phyloP scores from a whole-genome alignment of 495 filamentous ascomycete species.

The Podospora pseudocomata region DNA sequence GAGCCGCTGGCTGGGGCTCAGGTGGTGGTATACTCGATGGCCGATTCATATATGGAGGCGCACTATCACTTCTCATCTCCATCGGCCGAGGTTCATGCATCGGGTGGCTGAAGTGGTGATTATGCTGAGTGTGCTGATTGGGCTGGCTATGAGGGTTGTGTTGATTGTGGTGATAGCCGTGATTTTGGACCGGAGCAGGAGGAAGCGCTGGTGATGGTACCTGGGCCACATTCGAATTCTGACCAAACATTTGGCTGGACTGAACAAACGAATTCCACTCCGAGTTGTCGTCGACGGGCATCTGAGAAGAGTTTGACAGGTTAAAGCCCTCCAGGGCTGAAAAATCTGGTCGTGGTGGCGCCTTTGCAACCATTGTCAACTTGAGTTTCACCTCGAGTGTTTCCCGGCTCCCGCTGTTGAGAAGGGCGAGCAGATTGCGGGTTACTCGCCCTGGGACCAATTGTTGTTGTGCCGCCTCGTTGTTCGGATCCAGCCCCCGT shows the following conservation, averaged over 20 bases:
- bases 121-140: too few relatives aligned
- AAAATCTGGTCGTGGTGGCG: conserved; percentile 48
- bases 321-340: conserved; percentile 22
- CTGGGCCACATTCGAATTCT: conserved; percentile 27
- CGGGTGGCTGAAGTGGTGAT: conserved; percentile 13
- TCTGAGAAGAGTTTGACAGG: conserved; percentile 25
- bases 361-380: conserved; percentile 75
- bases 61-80: conserved; percentile 21
- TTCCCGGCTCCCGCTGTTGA: conserved; percentile 78
- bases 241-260: conserved; percentile 38
- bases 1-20: conserved; percentile 4
- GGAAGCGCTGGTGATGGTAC: conserved; percentile 33
- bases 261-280: conserved; percentile 52
- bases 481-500: conserved; percentile 61
- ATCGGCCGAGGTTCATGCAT: conserved; percentile 20
- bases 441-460: conserved; percentile 89
- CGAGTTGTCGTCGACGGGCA: conserved; percentile 38
- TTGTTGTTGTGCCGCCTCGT: conserved; percentile 52
- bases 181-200: conserved; percentile 20
- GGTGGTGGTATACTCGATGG: conserved; percentile 29
- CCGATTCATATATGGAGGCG: conserved; percentile 18
- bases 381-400: conserved; percentile 92
- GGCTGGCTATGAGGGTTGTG: too few relatives aligned
- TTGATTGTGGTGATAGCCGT: neutral
- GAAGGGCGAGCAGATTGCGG: conserved; percentile 76